These are phyloP conservation scores for Musa itinerans DNA, from an alignment of 176 grass and related monocot species.

Conservation along the genomic window DNA sequence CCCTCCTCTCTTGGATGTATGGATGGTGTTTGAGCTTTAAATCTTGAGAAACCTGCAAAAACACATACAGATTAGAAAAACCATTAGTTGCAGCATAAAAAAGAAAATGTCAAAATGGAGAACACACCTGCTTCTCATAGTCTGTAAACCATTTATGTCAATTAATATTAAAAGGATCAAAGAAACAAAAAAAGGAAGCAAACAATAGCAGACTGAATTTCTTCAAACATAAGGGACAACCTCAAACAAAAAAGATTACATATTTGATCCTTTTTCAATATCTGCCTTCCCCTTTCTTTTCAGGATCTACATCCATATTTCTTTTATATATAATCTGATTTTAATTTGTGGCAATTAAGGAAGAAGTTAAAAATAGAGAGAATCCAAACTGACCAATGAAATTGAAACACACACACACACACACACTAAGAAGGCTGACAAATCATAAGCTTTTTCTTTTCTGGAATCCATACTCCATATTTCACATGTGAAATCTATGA, in stretches of 20 bases:
- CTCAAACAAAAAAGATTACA: not conserved
- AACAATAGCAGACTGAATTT: not conserved
- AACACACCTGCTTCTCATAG: not conserved
- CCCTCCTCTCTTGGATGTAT: constrained; percentile 37
- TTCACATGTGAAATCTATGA: not conserved
- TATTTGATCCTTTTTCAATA: not conserved
- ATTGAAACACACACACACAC: not conserved
- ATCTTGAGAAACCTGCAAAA: constrained; percentile 55
- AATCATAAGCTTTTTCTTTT: not conserved
- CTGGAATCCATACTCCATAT: not conserved
- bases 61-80: constrained; percentile 14
- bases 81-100: not conserved
- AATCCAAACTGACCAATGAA: not conserved
- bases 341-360: not conserved
- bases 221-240: not conserved
- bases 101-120: not conserved
- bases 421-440: not conserved
- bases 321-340: not conserved
- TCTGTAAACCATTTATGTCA: not conserved
- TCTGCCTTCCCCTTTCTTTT: not conserved
- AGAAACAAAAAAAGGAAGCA: not conserved
- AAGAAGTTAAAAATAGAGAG: not conserved
- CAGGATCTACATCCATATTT: not conserved
- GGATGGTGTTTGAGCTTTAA: constrained; percentile 23
- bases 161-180: not conserved